phyloP scores from a whole-genome alignment of 768 basidiomycete species.

The Lactifluus piperatus region DNA sequence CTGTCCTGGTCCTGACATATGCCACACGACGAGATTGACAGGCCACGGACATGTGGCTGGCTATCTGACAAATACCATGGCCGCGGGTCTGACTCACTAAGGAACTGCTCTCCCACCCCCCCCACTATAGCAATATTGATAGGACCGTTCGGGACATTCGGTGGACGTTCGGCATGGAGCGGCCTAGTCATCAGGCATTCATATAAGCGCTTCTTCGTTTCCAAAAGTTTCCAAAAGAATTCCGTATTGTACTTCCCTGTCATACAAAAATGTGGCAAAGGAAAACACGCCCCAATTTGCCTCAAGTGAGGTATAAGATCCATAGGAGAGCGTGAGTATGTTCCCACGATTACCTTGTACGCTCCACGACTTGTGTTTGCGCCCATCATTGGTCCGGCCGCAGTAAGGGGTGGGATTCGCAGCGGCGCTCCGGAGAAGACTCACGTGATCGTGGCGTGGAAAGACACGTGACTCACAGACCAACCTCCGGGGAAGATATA shows the following conservation, averaged over 20 bases:
- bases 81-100: too few species aligned
- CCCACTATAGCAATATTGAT: not conserved
- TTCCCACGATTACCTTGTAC: not conserved
- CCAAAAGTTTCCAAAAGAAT: constrained; percentile 2
- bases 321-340: not conserved
- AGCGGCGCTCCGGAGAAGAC: not conserved
- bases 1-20: not conserved
- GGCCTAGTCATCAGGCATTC: not conserved
- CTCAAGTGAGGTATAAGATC: too few species aligned
- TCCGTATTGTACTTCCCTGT: not conserved
- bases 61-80: not conserved
- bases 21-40: not conserved
- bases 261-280: not conserved
- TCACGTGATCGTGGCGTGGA: not conserved
- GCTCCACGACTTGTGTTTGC: too few species aligned
- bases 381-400: not conserved
- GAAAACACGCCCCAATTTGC: too few species aligned
- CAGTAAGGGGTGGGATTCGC: not conserved
- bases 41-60: not conserved
- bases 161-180: not conserved
- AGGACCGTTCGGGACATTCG: not conserved
- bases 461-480: not conserved
- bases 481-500: not conserved
- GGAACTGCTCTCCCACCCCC: not conserved
- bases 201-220: not conserved